Percentiles rank a stretch among this genome's conserved stretches.
Evolutionary conservation across 176 grass and related monocot genomes (phyloP).

Genomic region (Triticum timopheevii): DNA sequence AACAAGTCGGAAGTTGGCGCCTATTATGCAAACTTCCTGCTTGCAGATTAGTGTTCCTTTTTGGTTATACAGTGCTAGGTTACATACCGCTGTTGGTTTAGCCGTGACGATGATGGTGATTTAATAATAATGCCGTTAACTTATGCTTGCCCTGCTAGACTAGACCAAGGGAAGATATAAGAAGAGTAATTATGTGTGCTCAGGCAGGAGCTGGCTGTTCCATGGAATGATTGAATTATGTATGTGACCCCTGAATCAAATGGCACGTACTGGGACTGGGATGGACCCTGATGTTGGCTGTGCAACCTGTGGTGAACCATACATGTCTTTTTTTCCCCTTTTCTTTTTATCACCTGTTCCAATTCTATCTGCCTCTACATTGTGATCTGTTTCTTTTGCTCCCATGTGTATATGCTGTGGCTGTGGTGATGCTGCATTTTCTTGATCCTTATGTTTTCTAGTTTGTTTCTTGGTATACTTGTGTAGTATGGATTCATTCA

Average conservation of each 20-base stretch:
- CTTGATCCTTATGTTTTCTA: not conserved
- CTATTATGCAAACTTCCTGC: conserved; percentile 31
- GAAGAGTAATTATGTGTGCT: not conserved
- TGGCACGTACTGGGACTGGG: not conserved
- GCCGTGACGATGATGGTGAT: not conserved
- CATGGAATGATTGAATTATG: not conserved
- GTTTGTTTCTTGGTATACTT: not conserved
- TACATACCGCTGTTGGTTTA: conserved; percentile 9
- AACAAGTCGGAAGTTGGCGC: conserved; percentile 29
- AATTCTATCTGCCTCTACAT: not conserved
- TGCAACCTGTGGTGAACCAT: not conserved
- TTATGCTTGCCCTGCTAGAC: conserved; percentile 1
- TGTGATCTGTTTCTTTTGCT: not conserved
- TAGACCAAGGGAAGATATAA: not conserved
- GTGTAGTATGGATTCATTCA: not conserved
- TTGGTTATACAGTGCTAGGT: not conserved
- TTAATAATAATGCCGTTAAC: conserved; percentile 29
- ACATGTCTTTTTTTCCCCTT: not conserved
- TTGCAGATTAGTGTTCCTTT: conserved; percentile 34
- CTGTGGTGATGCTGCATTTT: not conserved
- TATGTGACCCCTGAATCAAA: not conserved
- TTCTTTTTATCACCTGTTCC: not conserved
- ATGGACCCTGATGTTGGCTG: not conserved
- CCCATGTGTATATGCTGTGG: not conserved
- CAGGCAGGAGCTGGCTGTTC: not conserved